Percentiles rank a stretch among this genome's conserved stretches.
phyloP scores from a whole-genome alignment of 176 grass and related monocot species.

The Pharus latifolius region DNA sequence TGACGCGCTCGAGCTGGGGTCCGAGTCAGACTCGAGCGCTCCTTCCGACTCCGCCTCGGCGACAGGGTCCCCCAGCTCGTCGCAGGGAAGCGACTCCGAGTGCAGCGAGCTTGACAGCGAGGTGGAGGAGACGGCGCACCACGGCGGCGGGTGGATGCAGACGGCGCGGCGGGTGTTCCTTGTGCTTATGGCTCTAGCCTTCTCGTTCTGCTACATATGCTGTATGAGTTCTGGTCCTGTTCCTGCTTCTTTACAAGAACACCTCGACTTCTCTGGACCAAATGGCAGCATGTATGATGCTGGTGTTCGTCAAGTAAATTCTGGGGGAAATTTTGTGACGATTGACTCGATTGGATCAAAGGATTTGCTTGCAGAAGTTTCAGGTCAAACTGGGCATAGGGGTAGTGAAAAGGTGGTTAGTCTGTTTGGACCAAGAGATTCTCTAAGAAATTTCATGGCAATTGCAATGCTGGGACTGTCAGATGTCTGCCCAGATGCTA shows the following conservation, averaged over 20 bases:
- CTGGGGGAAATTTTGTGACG: neutral
- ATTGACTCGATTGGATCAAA: constrained; percentile 16
- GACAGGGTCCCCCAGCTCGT: neutral
- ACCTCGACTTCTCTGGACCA: neutral
- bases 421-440: neutral
- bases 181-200: neutral
- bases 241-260: neutral
- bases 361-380: neutral
- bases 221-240: neutral
- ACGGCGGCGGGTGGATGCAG: neutral
- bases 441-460: constrained; percentile 1
- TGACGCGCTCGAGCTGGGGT: constrained; percentile 4
- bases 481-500: constrained; percentile 8
- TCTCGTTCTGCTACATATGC: constrained; percentile 1
- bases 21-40: constrained; percentile 3
- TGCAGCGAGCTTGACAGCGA: neutral
- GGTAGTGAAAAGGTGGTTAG: neutral
- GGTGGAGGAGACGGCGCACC: neutral
- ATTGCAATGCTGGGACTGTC: neutral
- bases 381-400: neutral
- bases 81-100: neutral
- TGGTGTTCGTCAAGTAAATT: neutral
- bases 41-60: constrained; percentile 15
- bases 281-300: neutral
- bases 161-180: constrained; percentile 11